phyloP scores from a whole-genome alignment of 768 basidiomycete species.

The Steccherinum ochraceum region DNA sequence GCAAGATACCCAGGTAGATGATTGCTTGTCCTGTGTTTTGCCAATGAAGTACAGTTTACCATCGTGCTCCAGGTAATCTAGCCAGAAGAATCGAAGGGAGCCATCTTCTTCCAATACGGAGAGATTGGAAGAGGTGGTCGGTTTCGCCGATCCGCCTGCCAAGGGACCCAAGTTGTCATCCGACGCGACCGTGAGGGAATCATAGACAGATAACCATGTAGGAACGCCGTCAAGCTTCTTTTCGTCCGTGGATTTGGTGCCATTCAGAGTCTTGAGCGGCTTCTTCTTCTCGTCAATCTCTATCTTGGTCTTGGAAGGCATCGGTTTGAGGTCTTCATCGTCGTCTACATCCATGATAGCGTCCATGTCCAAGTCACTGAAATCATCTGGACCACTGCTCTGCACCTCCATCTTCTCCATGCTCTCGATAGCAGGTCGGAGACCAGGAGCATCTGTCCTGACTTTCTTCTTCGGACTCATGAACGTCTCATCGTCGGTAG shows the following conservation, averaged over 20 bases:
- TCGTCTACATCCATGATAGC: conserved; percentile 56
- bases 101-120: conserved; percentile 79
- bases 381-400: conserved; percentile 27
- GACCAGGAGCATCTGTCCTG: conserved; percentile 34
- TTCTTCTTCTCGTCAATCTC: conserved; percentile 15
- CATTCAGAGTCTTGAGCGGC: conserved; percentile 18
- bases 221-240: conserved; percentile 43
- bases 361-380: conserved; percentile 55
- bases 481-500: conserved; percentile 55
- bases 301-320: conserved; percentile 22
- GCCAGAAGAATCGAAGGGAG: conserved; percentile 88
- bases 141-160: conserved; percentile 14
- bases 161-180: conserved; percentile 56
- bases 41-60: conserved; percentile 87
- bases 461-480: conserved; percentile 65
- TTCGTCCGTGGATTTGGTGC: conserved; percentile 16
- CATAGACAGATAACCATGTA: conserved; percentile 71
- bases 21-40: conserved; percentile 77
- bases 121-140: conserved; percentile 30
- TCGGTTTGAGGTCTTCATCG: conserved; percentile 32
- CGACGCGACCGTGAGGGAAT: conserved; percentile 56
- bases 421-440: conserved; percentile 52
- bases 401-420: conserved; percentile 53
- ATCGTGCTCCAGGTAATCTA: conserved; percentile 86
- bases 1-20: conserved; percentile 70